Base-by-base conservation (phyloP, 768 basidiomycete species). In the Favolaschia claudopus region DNA sequence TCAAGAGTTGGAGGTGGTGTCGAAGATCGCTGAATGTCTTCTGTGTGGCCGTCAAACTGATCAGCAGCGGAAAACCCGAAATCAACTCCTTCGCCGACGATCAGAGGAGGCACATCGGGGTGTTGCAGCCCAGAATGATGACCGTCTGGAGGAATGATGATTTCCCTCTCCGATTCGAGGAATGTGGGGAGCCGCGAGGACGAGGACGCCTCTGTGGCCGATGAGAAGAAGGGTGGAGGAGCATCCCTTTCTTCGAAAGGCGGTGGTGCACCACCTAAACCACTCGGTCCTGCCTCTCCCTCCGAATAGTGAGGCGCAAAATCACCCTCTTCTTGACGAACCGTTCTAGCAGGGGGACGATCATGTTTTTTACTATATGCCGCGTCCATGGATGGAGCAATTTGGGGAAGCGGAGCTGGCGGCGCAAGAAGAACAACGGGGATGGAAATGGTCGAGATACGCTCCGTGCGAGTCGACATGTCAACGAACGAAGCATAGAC, bases 341-440 rank as follows among this genome's bases (percentile, higher is more conserved):
- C 82, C 0, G 93, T 95, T 67, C 78, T 85, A 4, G 80, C 71
- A 2, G 93, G 93, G 7, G 93, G 93, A 3, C 84, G 82, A 66
- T 95, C 93, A 65, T 94, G 92, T 70, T 95, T 95, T 79, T 95
- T 95, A 66, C 85, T 87, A 72, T 95, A 95, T 7, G 89, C 91
- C 28, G 80, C 82, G 60, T 91, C 91, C 20, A 92, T 73, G 50
- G 85, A 84, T 52, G 79, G 82, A n/a, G 89, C 88, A 5, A 91
- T 85, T 69, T 93, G 87, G 6, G 90, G 91, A 20, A 92, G 83
- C n/a, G 89, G 89, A 0, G 93, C 91, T 15, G 88, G 82, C 2
- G 89, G 85, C 22, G 93, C 87, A 44, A 93, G 79, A 38, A 94
- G 85, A 38, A 80, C 79, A 60, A 95, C 73, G 17, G 93, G 93